Base-by-base conservation (phyloP, 805 yeast genomes). In the Jamesozyma spencerorum region DNA sequence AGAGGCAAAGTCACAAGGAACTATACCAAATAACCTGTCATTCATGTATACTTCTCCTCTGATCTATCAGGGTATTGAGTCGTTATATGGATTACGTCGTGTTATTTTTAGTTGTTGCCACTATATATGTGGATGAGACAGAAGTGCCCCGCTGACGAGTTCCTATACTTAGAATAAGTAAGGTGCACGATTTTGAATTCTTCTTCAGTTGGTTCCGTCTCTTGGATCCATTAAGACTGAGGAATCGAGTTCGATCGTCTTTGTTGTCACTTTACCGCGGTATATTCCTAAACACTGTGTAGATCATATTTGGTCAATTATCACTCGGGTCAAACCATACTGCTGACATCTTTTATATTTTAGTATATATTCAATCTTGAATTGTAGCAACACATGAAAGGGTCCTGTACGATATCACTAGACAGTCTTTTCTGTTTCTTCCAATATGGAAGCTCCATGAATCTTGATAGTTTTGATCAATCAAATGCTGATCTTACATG, bases 321-420 rank as follows among this genome's bases (percentile, higher is more conserved):
- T 81, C 95, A 92, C 79, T 85, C 85, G 96, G 90, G 97, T 87
- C 85, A 85, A 88, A 88, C 97, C 97, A 88, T 90, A 94, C 86
- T 79, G 97, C 94, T 70, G 63, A 90, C 97, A 90, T 79, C 41
- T 43, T 39, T 42, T 34, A 15, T 39, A 30, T 31, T 18, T 38
- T 31, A 11, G 26, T 34, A 13, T 28, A 22, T 34, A 20, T 24
- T 27, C 36, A 10, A n/a, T 35, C 32, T 32, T 18, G n/a, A 22
- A 22, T 22, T n/a, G n/a, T n/a, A n/a, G n/a, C n/a, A n/a, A n/a
- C n/a, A n/a, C n/a, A n/a, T n/a, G n/a, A n/a, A n/a, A n/a, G n/a
- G n/a, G n/a, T n/a, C n/a, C n/a, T n/a, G n/a, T n/a, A n/a, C n/a
- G n/a, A n/a, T n/a, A n/a, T n/a, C n/a, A n/a, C n/a, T n/a, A n/a